Evolutionary conservation across 192 early-diverging fungal genomes (phyloP).

Genomic region (Rhizophagus sp.): DNA sequence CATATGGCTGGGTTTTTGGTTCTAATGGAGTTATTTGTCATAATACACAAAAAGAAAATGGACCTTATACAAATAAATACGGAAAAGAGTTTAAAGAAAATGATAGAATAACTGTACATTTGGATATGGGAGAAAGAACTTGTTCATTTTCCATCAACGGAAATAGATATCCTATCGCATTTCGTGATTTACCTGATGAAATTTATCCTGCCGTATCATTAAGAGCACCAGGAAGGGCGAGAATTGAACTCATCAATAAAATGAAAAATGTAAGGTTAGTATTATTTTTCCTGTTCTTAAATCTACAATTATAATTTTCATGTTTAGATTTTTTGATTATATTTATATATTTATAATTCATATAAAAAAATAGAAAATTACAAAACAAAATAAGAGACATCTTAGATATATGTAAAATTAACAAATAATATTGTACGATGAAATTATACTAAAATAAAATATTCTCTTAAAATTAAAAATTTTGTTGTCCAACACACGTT

Average conservation of each 20-base stretch:
- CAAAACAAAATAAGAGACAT: too few species aligned
- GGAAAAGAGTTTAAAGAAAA: not conserved
- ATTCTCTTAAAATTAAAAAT: too few species aligned
- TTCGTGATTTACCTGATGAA: slow-evolving; percentile 18
- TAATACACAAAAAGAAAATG: not conserved
- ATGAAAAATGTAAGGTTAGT: too few species aligned
- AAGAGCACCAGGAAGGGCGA: not conserved
- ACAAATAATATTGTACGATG: too few species aligned
- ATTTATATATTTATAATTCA: too few species aligned
- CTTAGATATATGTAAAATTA: too few species aligned
- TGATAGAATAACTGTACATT: slow-evolving; percentile 13
- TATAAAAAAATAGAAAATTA: too few species aligned
- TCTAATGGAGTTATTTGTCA: not conserved
- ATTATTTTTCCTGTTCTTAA: too few species aligned
- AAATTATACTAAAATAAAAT: too few species aligned
- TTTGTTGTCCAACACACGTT: too few species aligned
- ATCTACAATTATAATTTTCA: too few species aligned
- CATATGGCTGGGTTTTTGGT: not conserved
- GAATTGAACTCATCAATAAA: not conserved
- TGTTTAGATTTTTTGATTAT: too few species aligned
- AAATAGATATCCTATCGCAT: not conserved
- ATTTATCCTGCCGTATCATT: slow-evolving; percentile 26
- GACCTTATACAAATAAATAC: not conserved
- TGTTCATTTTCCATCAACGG: slow-evolving; percentile 14
- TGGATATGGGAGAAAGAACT: slow-evolving; percentile 15